Evolutionary conservation across 2,329 filamentous ascomycete species (phyloP), one percentile per base, ranked within the genome.

Genomic region (Furcasterigmium furcatum): DNA sequence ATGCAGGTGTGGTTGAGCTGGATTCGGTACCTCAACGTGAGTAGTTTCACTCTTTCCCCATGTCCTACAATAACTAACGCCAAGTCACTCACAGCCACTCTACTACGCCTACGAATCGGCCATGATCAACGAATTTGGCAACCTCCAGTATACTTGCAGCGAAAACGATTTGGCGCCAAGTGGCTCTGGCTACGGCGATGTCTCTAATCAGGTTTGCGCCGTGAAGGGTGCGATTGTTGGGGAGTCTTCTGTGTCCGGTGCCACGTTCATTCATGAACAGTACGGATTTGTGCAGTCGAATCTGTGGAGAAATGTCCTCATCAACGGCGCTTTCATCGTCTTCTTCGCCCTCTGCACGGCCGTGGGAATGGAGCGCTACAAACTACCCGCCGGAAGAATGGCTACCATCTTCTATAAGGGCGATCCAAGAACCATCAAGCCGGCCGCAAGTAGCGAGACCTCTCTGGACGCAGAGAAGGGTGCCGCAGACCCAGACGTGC

Each of bases 301-400:
- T 53, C 65, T 84, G 8, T 88, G 85, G 85, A 81, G 88, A 4
- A 91, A 92, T 60, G 90, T 88, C 56, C 88, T 85, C 25, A 83
- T 91, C 4, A 66, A 94, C 2, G 82, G 91, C 53, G 88, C 85
- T 0, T 94, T 89, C 53, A 79, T 82, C 1, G 72, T 88, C 1
- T 74, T 90, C 5, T 95, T 92, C 58, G 78, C 95, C 12, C 53
- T 84, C 10, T 65, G 92, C 24, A 92, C 88, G 0, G 76, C 86
- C 5, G 53, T 87, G 19, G 86, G 84, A 1, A 83, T 85, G 14
- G 88, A 95, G 24, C 24, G 7, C 7, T 27, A 27, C 24, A 27
- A 27, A 12, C 24, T 12, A 7, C 7, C 24, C 12, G 24, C 7
- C 7, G 24, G 24, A 7, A 7, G 24, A 27, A 12, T 12, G 7